Evolutionary conservation across 495 filamentous ascomycete species (phyloP), one percentile per base, ranked within the genome.

Genomic region (Cercophora sp.): DNA sequence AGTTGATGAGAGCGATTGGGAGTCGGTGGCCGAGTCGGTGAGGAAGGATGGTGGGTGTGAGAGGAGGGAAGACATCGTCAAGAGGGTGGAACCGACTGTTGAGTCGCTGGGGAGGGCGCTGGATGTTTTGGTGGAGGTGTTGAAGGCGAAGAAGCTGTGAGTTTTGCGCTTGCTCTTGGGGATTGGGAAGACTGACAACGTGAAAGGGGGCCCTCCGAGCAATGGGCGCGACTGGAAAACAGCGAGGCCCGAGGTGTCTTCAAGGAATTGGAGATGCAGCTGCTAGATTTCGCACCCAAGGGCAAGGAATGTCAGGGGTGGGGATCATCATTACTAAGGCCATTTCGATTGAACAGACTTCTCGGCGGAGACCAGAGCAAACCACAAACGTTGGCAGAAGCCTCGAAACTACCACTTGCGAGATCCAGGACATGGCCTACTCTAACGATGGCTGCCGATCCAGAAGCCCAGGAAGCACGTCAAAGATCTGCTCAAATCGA

Each of bases 401-500:
- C 22, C 8, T 25, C 18, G 5, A 31, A 5, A 16, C 6, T 16
- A 16, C 16, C 10, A 9, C 16, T 47, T 15, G 10, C 8, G 1
- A 36, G 54, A 10, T 25, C 6, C 18, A 45, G 13, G n/a, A 48
- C 48, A 0, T 57, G 48, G 54, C 48, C 48, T 0, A 10, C 36
- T 3, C 10, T 47, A 5, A n/a, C 23, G n/a, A 25, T 13, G 15
- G 4, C 29, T 2, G 24, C 47, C 11, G 53, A 22, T 8, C 23
- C n/a, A 15, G 41, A 46, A 10, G 43, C 43, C 8, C 16, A n/a
- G 13, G 43, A 49, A 18, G 55, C 42, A 8, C 55, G 50, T 3
- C 41, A 39, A 36, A 24, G 49, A 22, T 54, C 55, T 4, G 23
- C 24, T 1, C 4, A 20, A 20, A 53, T 57, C 50, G 43, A 49